These are phyloP conservation scores for Hypoxylon sp. DNA, from an alignment of 2,329 filamentous ascomycete genomes.

Conservation along the genomic window DNA sequence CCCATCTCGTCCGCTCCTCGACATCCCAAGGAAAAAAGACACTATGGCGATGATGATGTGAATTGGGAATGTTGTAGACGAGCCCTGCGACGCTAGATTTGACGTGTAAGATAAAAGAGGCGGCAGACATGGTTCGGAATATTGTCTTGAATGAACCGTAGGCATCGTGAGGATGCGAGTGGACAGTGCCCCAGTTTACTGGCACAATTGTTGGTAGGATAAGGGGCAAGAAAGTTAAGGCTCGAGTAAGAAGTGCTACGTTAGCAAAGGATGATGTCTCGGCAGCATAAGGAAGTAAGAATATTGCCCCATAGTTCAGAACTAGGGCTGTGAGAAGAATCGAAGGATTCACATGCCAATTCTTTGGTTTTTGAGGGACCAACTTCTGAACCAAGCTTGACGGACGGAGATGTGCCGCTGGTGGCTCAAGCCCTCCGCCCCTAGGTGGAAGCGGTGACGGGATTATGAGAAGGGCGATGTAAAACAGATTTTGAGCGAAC, in stretches of 20 bases:
- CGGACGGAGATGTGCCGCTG: constrained; percentile 49
- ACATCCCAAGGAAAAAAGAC: constrained; percentile 62
- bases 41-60: constrained; percentile 65
- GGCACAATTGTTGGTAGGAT: constrained; percentile 64
- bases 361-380: constrained; percentile 59
- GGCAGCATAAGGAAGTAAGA: constrained; percentile 59
- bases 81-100: constrained; percentile 62
- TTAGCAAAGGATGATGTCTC: constrained; percentile 59
- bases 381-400: constrained; percentile 47
- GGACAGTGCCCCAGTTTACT: constrained; percentile 62
- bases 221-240: constrained; percentile 63
- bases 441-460: constrained; percentile 62
- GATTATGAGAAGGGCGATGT: constrained; percentile 69
- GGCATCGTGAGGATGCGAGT: constrained; percentile 58
- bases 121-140: constrained; percentile 63
- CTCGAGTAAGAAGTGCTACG: constrained; percentile 53
- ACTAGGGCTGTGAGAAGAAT: constrained; percentile 56
- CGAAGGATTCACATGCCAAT: constrained; percentile 60
- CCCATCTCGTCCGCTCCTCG: constrained; percentile 60
- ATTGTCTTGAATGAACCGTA: constrained; percentile 61
- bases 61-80: constrained; percentile 62
- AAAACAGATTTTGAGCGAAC: constrained; percentile 75
- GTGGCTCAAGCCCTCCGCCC: constrained; percentile 49
- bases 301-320: constrained; percentile 56
- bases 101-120: constrained; percentile 62